A percentile compares a stretch with the other conserved stretches of the same genome.
Evolutionary conservation across 2,329 filamentous ascomycete genomes (phyloP).

Genomic region (Fusarium sp.): DNA sequence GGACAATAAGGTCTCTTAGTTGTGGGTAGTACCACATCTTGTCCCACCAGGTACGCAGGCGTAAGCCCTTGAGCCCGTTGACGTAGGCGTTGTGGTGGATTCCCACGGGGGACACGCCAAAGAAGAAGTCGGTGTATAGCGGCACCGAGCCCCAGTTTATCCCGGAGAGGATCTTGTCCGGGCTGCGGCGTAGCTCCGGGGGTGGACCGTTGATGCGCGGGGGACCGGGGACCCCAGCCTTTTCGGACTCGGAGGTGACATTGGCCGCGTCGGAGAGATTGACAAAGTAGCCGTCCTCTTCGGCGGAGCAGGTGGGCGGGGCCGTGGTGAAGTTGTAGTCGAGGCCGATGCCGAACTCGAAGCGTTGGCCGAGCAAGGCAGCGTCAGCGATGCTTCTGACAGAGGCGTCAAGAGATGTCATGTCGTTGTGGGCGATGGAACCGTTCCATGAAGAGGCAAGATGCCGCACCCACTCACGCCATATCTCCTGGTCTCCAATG

Average conservation of each 20-base stretch:
- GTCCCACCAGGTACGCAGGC: slow-evolving; percentile 49
- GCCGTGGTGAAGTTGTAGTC: slow-evolving; percentile 53
- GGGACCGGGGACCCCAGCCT: slow-evolving; percentile 45
- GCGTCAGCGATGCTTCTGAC: slow-evolving; percentile 42
- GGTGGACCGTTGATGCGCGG: slow-evolving; percentile 44
- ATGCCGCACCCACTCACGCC: slow-evolving; percentile 46
- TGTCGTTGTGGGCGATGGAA: slow-evolving; percentile 19
- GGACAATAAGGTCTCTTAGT: slow-evolving; percentile 45
- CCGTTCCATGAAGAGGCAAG: slow-evolving; percentile 49
- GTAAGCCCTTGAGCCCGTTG: slow-evolving; percentile 44
- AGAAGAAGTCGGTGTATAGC: slow-evolving; percentile 52
- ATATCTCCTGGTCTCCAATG: slow-evolving; percentile 53
- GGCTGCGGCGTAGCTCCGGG: slow-evolving; percentile 36
- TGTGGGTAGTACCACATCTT: slow-evolving; percentile 50
- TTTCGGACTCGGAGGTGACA: slow-evolving; percentile 38
- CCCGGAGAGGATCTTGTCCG: slow-evolving; percentile 22
- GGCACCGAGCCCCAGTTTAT: slow-evolving; percentile 46
- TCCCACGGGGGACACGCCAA: slow-evolving; percentile 49
- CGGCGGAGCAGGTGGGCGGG: slow-evolving; percentile 49
- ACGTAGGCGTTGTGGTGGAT: slow-evolving; percentile 53
- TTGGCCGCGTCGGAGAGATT: slow-evolving; percentile 38
- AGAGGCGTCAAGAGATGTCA: slow-evolving; percentile 18
- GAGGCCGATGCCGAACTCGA: slow-evolving; percentile 53
- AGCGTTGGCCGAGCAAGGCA: slow-evolving; percentile 43
- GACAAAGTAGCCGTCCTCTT: slow-evolving; percentile 51